Base-by-base conservation (phyloP, 441 rosid species). In the Cnidoscolus chayamansa region DNA sequence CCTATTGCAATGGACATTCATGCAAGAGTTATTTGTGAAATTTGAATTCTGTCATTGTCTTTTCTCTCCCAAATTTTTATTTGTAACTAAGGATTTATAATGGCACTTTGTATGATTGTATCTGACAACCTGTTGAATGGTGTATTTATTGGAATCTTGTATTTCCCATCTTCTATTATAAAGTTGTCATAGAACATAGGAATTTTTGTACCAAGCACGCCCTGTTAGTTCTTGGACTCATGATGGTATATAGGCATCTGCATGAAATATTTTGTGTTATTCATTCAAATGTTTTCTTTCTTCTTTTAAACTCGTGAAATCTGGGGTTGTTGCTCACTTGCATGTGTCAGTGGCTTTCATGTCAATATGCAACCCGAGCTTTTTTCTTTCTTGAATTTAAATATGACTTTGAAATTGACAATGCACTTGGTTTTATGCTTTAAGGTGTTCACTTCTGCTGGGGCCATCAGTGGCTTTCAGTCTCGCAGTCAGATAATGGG, bases 361-460 rank as follows among this genome's bases (percentile, higher is more conserved):
- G 1, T 25, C 49, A 1, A 58, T 32, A 15, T 74, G 53, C 67
- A 51, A 20, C 43, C 2, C 10, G 59, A 55, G 65, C 54, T 68
- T n/a, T 53, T 30, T 17, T 71, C 57, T 37, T 19, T 72, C 61
- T 11, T 54, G 56, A 53, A 57, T 30, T 67, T 11, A 40, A 40
- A 9, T 50, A 43, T 75, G 67, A 8, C 54, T 31, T 67, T 35
- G 53, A 70, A 65, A 53, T 51, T 75, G 77, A 68, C 58, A 47
- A 10, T 51, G 15, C 31, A 62, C 25, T 47, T 67, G 19, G 13
- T 66, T 61, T 73, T 65, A 68, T 83, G 68, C 55, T 70, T 20
- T 7, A 65, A 94, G 98, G 93, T 94, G 58, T 92, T 94, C 71
- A 92, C 93, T 9, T 89, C 94, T 15, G 97, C 98, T n/a, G 93